Percentiles rank a stretch among this genome's conserved stretches.
Evolutionary conservation across 164 flowering plant species (phyloP).

Genomic region (Chloranthus sessilifolius): DNA sequence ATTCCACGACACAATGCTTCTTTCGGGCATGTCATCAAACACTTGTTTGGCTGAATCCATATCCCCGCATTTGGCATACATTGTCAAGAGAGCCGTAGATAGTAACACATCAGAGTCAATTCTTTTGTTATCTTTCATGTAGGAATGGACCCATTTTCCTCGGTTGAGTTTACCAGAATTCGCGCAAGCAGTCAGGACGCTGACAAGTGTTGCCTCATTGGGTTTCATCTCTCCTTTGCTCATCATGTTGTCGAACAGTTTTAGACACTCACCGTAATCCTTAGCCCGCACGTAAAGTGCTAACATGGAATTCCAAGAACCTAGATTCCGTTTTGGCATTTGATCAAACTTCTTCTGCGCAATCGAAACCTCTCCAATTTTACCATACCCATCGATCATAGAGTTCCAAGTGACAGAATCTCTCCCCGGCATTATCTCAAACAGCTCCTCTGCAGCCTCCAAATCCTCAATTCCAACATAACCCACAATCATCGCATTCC

Average conservation of each 20-base stretch:
- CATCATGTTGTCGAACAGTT: conserved; percentile 51
- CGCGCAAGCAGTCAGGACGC: conserved; percentile 60
- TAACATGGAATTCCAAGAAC: conserved; percentile 61
- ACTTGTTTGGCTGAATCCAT: conserved; percentile 46
- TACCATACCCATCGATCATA: conserved; percentile 64
- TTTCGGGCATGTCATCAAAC: conserved; percentile 54
- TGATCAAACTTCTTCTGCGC: conserved; percentile 41
- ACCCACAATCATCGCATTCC: conserved; percentile 51
- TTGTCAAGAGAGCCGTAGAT: conserved; percentile 52
- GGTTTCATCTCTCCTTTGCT: conserved; percentile 33
- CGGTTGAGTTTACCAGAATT: conserved; percentile 40
- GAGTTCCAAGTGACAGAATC: conserved; percentile 60
- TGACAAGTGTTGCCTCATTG: conserved; percentile 58
- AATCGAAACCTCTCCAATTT: conserved; percentile 20
- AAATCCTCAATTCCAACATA: conserved; percentile 36
- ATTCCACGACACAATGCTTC: conserved; percentile 68
- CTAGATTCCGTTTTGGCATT: conserved; percentile 42
- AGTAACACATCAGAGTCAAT: conserved; percentile 50
- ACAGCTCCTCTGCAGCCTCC: conserved; percentile 31
- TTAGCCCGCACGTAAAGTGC: conserved; percentile 38
- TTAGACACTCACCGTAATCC: conserved; percentile 39
- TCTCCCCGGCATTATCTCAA: conserved; percentile 35
- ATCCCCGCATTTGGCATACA: conserved; percentile 72
- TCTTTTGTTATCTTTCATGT: conserved; percentile 18
- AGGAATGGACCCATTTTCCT: conserved; percentile 55